Percentiles rank a stretch among this genome's conserved stretches.
phyloP scores from a whole-genome alignment of 225 moss, liverwort and hornwort species.

The Pseudisothecium myosuroides region DNA sequence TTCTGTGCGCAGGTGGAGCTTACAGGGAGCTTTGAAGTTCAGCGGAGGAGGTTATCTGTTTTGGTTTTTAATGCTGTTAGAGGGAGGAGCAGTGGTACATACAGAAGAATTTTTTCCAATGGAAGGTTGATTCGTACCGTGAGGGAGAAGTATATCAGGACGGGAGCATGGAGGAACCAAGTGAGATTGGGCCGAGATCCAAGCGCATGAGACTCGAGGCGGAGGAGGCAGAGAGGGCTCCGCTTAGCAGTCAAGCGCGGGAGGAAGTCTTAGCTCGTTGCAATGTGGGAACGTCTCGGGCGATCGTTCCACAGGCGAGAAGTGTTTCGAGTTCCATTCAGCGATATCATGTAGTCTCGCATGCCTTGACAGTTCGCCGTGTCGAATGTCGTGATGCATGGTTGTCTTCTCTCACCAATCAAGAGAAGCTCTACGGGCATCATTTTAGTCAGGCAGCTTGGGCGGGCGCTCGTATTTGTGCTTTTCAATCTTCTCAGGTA shows the following conservation, averaged over 20 bases:
- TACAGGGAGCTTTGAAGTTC: not conserved
- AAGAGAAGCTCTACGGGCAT: slow-evolving; percentile 36
- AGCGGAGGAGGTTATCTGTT: not conserved
- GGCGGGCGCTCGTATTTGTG: slow-evolving; percentile 39
- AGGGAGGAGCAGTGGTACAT: not conserved
- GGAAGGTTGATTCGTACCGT: not conserved
- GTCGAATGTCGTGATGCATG: slow-evolving; percentile 29
- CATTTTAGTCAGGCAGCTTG: slow-evolving; percentile 38
- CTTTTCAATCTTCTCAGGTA: slow-evolving; percentile 35
- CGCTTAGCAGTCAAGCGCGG: slow-evolving; percentile 4
- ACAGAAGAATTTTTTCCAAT: not conserved
- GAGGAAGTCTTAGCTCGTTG: slow-evolving; percentile 15
- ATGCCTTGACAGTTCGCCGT: slow-evolving; percentile 23
- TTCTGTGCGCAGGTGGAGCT: not conserved
- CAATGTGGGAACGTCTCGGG: slow-evolving; percentile 14
- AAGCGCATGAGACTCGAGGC: slow-evolving; percentile 21
- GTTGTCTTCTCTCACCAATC: not conserved
- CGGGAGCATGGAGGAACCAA: not conserved
- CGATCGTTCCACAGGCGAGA: not conserved
- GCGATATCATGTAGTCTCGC: slow-evolving; percentile 29
- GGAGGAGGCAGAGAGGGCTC: slow-evolving; percentile 22
- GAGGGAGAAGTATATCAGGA: not conserved
- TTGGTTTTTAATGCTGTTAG: not conserved
- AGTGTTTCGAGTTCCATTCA: not conserved
- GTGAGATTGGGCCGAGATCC: slow-evolving; percentile 7